These are phyloP conservation scores for Plasmodium inui DNA, from an alignment of 169 alveolate species.

Conservation along the genomic window DNA sequence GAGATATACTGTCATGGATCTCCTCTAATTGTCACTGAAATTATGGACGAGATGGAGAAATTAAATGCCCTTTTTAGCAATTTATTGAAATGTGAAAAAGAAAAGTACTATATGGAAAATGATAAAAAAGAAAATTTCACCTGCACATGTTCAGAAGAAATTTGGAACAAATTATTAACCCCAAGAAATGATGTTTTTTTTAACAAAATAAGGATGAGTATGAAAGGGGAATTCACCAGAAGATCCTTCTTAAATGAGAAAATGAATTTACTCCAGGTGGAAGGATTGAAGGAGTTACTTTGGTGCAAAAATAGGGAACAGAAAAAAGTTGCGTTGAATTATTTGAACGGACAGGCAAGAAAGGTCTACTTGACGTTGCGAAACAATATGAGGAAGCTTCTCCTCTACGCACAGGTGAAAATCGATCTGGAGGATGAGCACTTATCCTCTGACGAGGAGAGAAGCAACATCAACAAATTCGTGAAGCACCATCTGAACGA, in stretches of 20 bases:
- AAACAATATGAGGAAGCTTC: not conserved
- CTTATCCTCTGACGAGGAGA: not conserved
- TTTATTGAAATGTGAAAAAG: slow-evolving; percentile 44
- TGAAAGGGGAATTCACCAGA: slow-evolving; percentile 84
- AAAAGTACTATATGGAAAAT: not conserved
- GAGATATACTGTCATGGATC: slow-evolving; percentile 86
- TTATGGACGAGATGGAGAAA: slow-evolving; percentile 49
- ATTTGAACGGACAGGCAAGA: slow-evolving; percentile 47
- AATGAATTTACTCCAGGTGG: slow-evolving; percentile 79
- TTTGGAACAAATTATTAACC: not conserved
- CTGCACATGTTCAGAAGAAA: not conserved
- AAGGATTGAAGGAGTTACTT: slow-evolving; percentile 48
- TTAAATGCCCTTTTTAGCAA: slow-evolving; percentile 12
- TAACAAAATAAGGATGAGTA: slow-evolving; percentile 78
- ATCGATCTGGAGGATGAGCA: slow-evolving; percentile 61
- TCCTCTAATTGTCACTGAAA: slow-evolving; percentile 76
- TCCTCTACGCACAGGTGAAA: slow-evolving; percentile 30
- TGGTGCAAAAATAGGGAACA: slow-evolving; percentile 21
- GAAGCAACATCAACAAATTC: not conserved
- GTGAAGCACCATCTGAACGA: not conserved
- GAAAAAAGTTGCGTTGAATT: slow-evolving; percentile 52
- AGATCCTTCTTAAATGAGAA: slow-evolving; percentile 82
- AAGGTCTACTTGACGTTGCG: slow-evolving; percentile 8
- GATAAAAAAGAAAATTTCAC: slow-evolving; percentile 6
- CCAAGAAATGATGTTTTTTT: not conserved